Base-by-base conservation (phyloP, 805 yeast genomes). In the Ogataea methylovora region DNA sequence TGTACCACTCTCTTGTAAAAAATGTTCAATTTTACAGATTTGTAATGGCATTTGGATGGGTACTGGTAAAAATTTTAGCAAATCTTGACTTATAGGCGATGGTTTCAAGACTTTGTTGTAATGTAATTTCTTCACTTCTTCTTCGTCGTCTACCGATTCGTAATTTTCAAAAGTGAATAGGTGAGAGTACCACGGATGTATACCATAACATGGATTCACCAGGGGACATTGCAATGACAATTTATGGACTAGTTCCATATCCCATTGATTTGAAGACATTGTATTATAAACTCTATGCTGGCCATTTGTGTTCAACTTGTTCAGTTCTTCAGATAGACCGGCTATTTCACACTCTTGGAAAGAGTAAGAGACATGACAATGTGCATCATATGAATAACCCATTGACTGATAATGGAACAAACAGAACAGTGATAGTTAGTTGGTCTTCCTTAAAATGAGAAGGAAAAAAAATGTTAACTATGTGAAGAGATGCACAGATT, bases 111-210 rank as follows among this genome's bases (percentile, higher is more conserved):
- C 71, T 0, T 46, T 18, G 2, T 39, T 32, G 48, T 88, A 88
- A 53, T 88, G 97, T 3, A 40, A 49, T 13, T 27, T 14, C 44
- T 78, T 79, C 23, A 48, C 42, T 2, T 45, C 48, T 2, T 34
- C 27, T 1, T 38, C 44, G 3, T 5, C 12, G 6, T 40, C 6
- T 27, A 39, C 13, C 18, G 38, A 14, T 7, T 35, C n/a, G 10
- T 40, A 3, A 13, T 44, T 39, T 1, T 45, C 52, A n/a, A 56
- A 46, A 2, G 71, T 60, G 41, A 75, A 80, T 14, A 79, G 42
- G 52, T 88, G 95, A 3, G 77, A 58, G 48, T 73, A 88, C 97
- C 97, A 90, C 0, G 98, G 98, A 56, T 90, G 98, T 2, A 86
- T 62, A 0, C 97, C 95, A 48, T 73, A 71, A 26, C 72, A 70